Percentiles rank a stretch among this genome's conserved stretches.
These are phyloP conservation scores for Bisporella sp. DNA, from an alignment of 2,329 filamentous ascomycete species.

Conservation along the genomic window DNA sequence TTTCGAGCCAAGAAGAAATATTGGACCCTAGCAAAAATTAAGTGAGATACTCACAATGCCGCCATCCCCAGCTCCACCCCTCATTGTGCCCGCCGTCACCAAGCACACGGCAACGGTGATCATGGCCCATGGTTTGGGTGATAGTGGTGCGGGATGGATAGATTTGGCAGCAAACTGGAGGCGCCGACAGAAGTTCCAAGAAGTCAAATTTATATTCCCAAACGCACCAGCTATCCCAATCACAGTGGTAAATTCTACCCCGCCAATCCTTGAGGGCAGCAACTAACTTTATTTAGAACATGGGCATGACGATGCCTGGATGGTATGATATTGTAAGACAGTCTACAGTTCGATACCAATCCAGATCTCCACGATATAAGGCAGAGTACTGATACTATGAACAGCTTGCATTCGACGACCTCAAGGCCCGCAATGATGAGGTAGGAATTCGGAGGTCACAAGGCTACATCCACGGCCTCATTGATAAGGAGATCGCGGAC, in stretches of 20 bases:
- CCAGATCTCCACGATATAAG: background rate
- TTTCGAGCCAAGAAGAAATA: no score
- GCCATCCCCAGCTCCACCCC: slow-evolving; percentile 27
- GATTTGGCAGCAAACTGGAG: slow-evolving; percentile 84
- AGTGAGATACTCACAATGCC: slow-evolving; percentile 13
- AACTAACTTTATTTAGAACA: slow-evolving; percentile 45
- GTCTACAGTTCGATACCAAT: no score
- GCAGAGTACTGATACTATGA: slow-evolving; percentile 1
- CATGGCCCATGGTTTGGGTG: slow-evolving; percentile 86
- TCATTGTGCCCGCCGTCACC: slow-evolving; percentile 72
- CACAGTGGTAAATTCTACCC: slow-evolving; percentile 50
- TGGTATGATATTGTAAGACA: slow-evolving; percentile 73
- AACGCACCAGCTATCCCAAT: slow-evolving; percentile 84
- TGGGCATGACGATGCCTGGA: slow-evolving; percentile 74
- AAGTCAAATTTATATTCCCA: slow-evolving; percentile 91
- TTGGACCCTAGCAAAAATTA: no score
- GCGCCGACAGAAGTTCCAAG: slow-evolving; percentile 68
- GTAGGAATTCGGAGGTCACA: slow-evolving; percentile 66
- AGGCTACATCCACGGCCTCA: slow-evolving; percentile 70
- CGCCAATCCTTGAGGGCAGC: background rate
- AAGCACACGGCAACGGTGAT: slow-evolving; percentile 93
- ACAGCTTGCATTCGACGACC: slow-evolving; percentile 38
- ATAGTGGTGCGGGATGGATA: slow-evolving; percentile 73
- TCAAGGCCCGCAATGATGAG: slow-evolving; percentile 54
- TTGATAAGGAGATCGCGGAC: slow-evolving; percentile 71